These are phyloP conservation scores for Styphnolobium japonicum DNA, from an alignment of 306 rosid genomes.

Conservation along the genomic window DNA sequence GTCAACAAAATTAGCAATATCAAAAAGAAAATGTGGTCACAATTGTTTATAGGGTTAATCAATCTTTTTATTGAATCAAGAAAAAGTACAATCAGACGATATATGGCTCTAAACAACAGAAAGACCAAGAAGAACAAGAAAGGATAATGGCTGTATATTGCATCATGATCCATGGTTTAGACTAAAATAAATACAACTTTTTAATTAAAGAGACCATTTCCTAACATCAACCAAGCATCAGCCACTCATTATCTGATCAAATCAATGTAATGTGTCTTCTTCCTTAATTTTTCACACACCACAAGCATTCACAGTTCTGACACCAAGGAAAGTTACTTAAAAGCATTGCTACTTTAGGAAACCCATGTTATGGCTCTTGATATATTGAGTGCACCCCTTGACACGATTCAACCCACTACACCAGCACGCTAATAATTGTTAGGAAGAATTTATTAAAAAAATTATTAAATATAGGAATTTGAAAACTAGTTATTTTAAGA, in stretches of 20 bases:
- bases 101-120: slow-evolving; percentile 21
- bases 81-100: slow-evolving; percentile 15
- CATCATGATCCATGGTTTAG: slow-evolving; percentile 30
- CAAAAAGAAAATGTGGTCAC: slow-evolving; percentile 10
- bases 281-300: slow-evolving; percentile 26
- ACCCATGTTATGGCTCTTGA: slow-evolving; percentile 29
- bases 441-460: neutral
- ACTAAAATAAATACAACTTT: slow-evolving; percentile 15
- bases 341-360: slow-evolving; percentile 40
- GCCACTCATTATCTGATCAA: slow-evolving; percentile 26
- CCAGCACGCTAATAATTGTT: slow-evolving; percentile 3
- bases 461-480: neutral
- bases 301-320: slow-evolving; percentile 29
- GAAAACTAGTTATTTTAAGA: neutral
- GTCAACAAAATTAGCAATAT: neutral
- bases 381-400: slow-evolving; percentile 3
- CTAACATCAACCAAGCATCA: slow-evolving; percentile 41
- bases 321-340: slow-evolving; percentile 38
- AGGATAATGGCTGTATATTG: neutral
- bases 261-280: slow-evolving; percentile 24
- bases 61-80: neutral
- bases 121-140: neutral
- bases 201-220: slow-evolving; percentile 31
- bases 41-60: neutral
- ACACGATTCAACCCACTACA: slow-evolving; percentile 23